Percentiles rank a stretch among this genome's conserved stretches.
These are phyloP conservation scores for Hymenoscyphus linearis DNA, from an alignment of 2,329 filamentous ascomycete genomes.

Conservation along the genomic window DNA sequence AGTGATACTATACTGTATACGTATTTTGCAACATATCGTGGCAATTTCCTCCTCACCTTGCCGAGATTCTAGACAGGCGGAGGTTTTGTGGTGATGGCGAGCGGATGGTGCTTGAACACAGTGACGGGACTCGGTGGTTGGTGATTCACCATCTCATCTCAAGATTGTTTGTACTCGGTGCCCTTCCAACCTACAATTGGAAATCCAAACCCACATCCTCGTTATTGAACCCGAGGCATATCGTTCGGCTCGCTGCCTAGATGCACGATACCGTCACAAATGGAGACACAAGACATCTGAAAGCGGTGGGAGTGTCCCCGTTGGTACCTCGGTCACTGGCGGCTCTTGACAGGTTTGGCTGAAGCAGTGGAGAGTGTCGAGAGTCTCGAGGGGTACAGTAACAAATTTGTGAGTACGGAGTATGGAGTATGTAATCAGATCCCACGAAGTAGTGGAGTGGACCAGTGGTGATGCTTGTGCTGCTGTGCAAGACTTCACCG, in stretches of 20 bases:
- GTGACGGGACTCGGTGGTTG: neutral
- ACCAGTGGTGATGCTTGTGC: neutral
- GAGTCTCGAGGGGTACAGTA: neutral
- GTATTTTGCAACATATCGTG: neutral
- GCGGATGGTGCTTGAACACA: neutral
- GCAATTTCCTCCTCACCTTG: neutral
- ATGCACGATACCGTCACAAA: conserved; percentile 5
- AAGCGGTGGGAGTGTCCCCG: neutral
- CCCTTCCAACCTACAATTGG: neutral
- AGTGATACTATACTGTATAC: neutral
- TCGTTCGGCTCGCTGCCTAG: conserved; percentile 1
- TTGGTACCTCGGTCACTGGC: neutral
- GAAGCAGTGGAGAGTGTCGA: no score
- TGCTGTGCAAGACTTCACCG: neutral
- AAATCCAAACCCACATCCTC: neutral
- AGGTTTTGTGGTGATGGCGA: neutral
- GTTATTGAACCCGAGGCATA: neutral
- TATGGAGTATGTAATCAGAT: conserved; percentile 8
- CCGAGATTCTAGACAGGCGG: neutral
- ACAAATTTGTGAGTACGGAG: no score
- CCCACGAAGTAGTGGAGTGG: neutral
- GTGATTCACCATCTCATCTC: neutral
- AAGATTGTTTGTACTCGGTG: neutral
- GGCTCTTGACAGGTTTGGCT: conserved; percentile 4
- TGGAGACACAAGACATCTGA: conserved; percentile 1